These are phyloP conservation scores for Fraxinus quadrangulata DNA, from an alignment of 257 asterid species.

Conservation along the genomic window DNA sequence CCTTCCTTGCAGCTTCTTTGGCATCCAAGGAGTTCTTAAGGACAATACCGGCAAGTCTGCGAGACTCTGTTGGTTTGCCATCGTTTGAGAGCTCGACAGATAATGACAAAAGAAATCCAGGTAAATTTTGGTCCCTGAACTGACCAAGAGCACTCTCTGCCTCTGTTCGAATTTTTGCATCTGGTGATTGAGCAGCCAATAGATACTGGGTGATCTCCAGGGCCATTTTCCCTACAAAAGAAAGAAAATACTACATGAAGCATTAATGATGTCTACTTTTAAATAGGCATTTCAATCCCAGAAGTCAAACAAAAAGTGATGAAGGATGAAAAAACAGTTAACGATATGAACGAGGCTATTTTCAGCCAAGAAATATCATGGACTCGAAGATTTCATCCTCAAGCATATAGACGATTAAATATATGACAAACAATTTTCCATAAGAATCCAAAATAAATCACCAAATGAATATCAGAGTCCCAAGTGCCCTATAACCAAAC, in stretches of 20 bases:
- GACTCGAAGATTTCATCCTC: not conserved
- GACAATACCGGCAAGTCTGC: conserved; percentile 82
- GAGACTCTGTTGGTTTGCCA: conserved; percentile 69
- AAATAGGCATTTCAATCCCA: not conserved
- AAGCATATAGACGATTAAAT: too few species aligned
- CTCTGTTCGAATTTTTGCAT: conserved; percentile 68
- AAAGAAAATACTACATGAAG: not conserved
- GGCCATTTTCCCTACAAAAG: conserved; percentile 60
- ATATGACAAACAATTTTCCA: not conserved
- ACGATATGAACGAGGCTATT: not conserved
- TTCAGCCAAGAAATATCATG: not conserved
- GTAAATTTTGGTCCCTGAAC: conserved; percentile 70
- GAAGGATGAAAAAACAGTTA: not conserved
- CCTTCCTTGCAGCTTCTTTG: conserved; percentile 65
- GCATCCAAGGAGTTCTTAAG: conserved; percentile 87
- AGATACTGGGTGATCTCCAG: conserved; percentile 77
- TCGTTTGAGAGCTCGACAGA: conserved; percentile 73
- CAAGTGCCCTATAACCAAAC: not conserved
- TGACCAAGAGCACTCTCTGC: conserved; percentile 69
- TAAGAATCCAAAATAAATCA: not conserved
- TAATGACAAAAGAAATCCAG: conserved; percentile 66
- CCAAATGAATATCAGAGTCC: not conserved
- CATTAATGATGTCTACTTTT: not conserved
- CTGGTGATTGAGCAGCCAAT: conserved; percentile 84
- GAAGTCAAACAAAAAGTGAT: not conserved